phyloP scores from a whole-genome alignment of 108 stramenopile species.

The Parmales sp. region DNA sequence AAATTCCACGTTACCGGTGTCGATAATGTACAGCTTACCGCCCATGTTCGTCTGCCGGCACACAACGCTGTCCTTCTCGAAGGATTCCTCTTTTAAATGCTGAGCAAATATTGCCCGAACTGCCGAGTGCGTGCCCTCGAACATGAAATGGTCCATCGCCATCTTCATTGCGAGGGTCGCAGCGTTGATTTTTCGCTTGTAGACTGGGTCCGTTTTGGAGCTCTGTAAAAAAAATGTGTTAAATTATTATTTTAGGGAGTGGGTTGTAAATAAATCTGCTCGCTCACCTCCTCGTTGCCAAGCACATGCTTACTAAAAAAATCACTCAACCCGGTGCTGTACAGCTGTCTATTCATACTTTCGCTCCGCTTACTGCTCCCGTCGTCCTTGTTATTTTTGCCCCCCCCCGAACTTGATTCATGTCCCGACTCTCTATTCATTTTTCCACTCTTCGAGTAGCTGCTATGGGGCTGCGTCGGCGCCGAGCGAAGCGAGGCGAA shows the following conservation, averaged over 20 bases:
- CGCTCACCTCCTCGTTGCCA: slow-evolving; percentile 4
- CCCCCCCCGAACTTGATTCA: too few species aligned
- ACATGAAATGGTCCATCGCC: slow-evolving; percentile 11
- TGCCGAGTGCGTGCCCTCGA: neutral
- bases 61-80: slow-evolving; percentile 24
- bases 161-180: slow-evolving; percentile 11
- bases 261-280: too few species aligned
- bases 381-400: too few species aligned
- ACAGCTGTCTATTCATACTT: slow-evolving; percentile 2
- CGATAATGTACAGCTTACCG: slow-evolving; percentile 36
- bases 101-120: neutral
- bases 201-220: neutral
- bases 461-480: too few species aligned
- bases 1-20: slow-evolving; percentile 29
- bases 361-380: too few species aligned
- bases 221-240: too few species aligned
- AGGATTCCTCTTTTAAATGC: slow-evolving; percentile 8
- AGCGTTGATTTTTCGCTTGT: neutral
- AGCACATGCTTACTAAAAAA: slow-evolving; percentile 7
- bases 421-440: too few species aligned
- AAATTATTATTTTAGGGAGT: too few species aligned
- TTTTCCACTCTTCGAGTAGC: too few species aligned
- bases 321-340: neutral
- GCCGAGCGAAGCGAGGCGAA: too few species aligned
- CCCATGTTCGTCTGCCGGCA: slow-evolving; percentile 29